Evolutionary conservation across 495 filamentous ascomycete species (phyloP).

Genomic region (Bombardia bombarda): DNA sequence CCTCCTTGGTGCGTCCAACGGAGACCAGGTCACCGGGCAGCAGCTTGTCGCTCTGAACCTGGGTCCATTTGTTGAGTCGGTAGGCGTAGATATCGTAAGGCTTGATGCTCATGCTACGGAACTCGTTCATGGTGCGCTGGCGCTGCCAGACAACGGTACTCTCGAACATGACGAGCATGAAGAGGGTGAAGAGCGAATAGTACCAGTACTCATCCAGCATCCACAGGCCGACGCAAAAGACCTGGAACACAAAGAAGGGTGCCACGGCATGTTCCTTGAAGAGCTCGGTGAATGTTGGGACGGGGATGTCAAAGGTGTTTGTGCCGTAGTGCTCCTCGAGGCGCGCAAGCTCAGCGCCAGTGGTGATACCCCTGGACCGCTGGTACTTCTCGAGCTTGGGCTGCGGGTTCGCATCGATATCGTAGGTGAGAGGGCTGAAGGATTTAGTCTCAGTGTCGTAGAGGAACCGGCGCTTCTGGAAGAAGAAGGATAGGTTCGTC

Average conservation of each 20-base stretch:
- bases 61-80: conserved; percentile 74
- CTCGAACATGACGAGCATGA: conserved; percentile 97
- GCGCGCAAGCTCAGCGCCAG: conserved; percentile 61
- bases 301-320: conserved; percentile 97
- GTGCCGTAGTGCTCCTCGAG: conserved; percentile 89
- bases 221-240: conserved; percentile 98
- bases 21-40: conserved; percentile 95
- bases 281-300: conserved; percentile 88
- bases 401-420: conserved; percentile 76
- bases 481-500: conserved; percentile 79
- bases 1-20: conserved; percentile 91
- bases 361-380: conserved; percentile 61
- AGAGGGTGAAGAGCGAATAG: conserved; percentile 96
- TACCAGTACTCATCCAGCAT: conserved; percentile 99
- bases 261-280: conserved; percentile 98
- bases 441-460: conserved; percentile 59
- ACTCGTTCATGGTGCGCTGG: conserved; percentile 92
- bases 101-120: conserved; percentile 99
- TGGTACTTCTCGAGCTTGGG: conserved; percentile 72
- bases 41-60: conserved; percentile 87
- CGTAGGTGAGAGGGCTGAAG: conserved; percentile 78
- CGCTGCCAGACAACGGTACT: conserved; percentile 99
- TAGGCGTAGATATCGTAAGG: conserved; percentile 91
- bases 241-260: conserved; percentile 98
- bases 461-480: conserved; percentile 96